Evolutionary conservation across 495 filamentous ascomycete species (phyloP), one percentile per base, ranked within the genome.

Genomic region (Penicillium antarcticum): DNA sequence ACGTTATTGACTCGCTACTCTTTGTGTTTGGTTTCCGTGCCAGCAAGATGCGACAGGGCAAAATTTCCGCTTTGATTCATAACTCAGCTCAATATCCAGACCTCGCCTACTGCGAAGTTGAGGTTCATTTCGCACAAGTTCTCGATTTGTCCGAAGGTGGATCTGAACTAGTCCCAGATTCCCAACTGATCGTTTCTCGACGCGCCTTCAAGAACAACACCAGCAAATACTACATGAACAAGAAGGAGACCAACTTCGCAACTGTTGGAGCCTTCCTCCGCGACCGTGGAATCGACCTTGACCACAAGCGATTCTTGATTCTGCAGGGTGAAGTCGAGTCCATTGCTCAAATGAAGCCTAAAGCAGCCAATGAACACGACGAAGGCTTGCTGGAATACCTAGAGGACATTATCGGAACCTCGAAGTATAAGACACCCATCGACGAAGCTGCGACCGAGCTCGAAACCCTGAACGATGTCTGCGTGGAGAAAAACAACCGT

Each of bases 11-110:
- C 69, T 96, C 94, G 7, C 73, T 98, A 33, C 84, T 98, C 3
- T 98, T 98, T 62, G 94, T 98, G 18, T 98, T 98, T 58, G 94
- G 94, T 36, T 98, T 98, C 73, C 86, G 94, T 42, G 94, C 94
- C 19, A 97, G 92, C 76, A 98, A 98, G 73, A 98, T 98, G 94
- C 80, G 94, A 61, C 94, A 98, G 68, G 95, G 94, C 62, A 98
- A 98, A 73, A 92, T 98, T 34, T 97, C 94, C 3, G 94, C 94
- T 16, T 70, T 98, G 53, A 97, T 98, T 51, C 94, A 98, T 65
- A 97, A 96, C 67, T 97, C 92, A 31, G 91, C 91, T 2, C 80
- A 86, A 33, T 83, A 85, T 54, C 91, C 95, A 1, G 78, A 96
- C 52, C 75, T 97, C 6, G 87, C 90, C 37, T 84, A 83, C 62